phyloP scores from a whole-genome alignment of 805 yeast genomes.

The Yamadazyma takamatsuzukensis region DNA sequence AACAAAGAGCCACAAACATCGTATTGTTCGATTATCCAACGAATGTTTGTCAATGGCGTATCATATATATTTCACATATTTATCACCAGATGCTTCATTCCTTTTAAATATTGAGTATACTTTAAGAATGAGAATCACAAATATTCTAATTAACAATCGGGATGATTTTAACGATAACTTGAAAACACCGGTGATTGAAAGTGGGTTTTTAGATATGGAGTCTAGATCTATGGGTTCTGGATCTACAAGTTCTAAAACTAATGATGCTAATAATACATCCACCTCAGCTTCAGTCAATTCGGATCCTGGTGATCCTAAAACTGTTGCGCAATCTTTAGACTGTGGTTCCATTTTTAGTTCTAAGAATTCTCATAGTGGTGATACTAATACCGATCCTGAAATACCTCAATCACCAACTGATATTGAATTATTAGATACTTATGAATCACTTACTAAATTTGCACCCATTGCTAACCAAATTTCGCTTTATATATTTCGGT shows the following conservation, averaged over 20 bases:
- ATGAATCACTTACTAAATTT: conserved; percentile 13
- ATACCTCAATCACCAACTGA: conserved; percentile 11
- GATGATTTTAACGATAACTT: conserved; percentile 3
- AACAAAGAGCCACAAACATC: conserved; percentile 1
- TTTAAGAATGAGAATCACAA: conserved; percentile 42
- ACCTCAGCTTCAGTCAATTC: no score
- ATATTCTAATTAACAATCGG: conserved; percentile 14
- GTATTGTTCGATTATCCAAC: conserved; percentile 31
- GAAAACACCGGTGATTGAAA: conserved; percentile 11
- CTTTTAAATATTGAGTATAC: conserved; percentile 65
- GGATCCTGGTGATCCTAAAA: no score
- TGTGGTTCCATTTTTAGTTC: conserved; percentile 7
- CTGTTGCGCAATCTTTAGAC: no score
- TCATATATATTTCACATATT: conserved; percentile 60
- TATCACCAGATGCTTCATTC: conserved; percentile 63
- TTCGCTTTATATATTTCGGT: conserved; percentile 46
- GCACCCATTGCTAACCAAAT: conserved; percentile 45
- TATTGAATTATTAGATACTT: conserved; percentile 7
- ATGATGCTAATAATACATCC: no score
- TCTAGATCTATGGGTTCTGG: no score
- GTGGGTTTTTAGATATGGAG: no score
- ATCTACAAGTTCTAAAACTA: no score
- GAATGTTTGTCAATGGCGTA: conserved; percentile 61
- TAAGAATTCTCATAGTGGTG: not conserved
- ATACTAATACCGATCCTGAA: not conserved